Base-by-base conservation (phyloP, 768 basidiomycete genomes). In the Mycena indigotica region DNA sequence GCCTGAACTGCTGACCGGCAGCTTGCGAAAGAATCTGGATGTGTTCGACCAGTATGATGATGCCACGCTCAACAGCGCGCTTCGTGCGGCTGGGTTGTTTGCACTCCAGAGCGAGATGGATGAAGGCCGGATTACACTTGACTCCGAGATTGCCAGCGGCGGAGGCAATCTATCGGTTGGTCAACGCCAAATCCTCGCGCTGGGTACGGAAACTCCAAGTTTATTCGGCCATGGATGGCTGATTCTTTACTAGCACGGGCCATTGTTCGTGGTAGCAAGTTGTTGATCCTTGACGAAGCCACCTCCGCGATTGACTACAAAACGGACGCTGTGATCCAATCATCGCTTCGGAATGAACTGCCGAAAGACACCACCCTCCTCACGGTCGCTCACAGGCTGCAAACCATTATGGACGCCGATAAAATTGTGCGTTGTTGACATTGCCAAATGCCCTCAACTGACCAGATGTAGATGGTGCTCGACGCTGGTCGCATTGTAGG, bases 11-110 rank as follows among this genome's bases (percentile, higher is more conserved):
- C 61, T 79, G 16, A 71, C 69, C 24, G 80, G 80, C 1, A 73
- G 71, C n/a, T 65, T 81, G 25, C 73, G 80, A 24, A 67, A 74
- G 51, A 80, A 80, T 58, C 67, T 80, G 4, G 80, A 81, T 64
- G 77, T 79, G 3, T 80, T 79, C 57, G 70, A 65, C 5, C 74
- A 80, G 54, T 70, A 77, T 55, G 75, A 78, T 49, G 80, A 81
- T 52, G 64, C 69, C 1, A 70, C 66, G 4, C 64, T 77, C 26
- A 69, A 75, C 39, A 66, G 70, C 24, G 75, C 74, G 12, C 56
- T 77, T 23, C 68, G 71, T 16, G 61, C 74, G 2, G 68, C 73
- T 12, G 75, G 75, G 5, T 68, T 72, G 3, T 69, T 62, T 44
- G 48, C 62, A 2, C 57, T 77, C 5, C 76, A 78, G 54, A 64